Percentiles rank a stretch among this genome's conserved stretches.
Conservation (phyloP, 495 filamentous ascomycete species). For the Aspergillus cavernicola region DNA sequence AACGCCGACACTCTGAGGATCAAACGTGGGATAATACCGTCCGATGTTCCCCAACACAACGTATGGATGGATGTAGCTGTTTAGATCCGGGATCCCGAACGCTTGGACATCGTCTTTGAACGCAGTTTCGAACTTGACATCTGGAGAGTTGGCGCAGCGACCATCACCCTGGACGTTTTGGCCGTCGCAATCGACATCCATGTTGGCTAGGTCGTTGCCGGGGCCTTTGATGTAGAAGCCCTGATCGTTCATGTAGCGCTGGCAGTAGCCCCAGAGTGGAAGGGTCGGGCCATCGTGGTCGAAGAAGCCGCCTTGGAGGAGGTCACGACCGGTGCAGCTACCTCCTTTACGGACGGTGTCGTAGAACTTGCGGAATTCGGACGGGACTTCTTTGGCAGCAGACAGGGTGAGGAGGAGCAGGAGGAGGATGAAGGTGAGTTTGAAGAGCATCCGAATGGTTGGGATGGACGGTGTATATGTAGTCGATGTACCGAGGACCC, state of each 20-base stretch:
- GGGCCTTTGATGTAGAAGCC: conserved; percentile 29
- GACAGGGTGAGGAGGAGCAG: no score
- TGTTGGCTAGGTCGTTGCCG: conserved; percentile 30
- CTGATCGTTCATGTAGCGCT: conserved; percentile 10
- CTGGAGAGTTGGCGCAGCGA: conserved; percentile 41
- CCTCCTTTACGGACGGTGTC: conserved; percentile 5
- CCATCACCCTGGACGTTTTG: conserved; percentile 41
- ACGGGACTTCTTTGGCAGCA: no score
- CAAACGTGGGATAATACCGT: conserved; percentile 25
- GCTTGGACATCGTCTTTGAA: conserved; percentile 46
- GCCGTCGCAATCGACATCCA: conserved; percentile 71
- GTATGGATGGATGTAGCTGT: conserved; percentile 59
- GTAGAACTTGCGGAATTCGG: no score
- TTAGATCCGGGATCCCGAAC: conserved; percentile 50
- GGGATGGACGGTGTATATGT: no score
- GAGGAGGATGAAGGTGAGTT: no score
- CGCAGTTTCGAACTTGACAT: conserved; percentile 50
- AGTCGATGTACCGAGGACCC: no score
- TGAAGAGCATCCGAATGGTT: no score
- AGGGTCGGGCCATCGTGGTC: conserved; percentile 19
- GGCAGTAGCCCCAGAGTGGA: conserved; percentile 24
- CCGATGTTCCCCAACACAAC: conserved; percentile 62
- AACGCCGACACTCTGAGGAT: conserved; percentile 48
- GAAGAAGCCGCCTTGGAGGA: conserved; percentile 22
- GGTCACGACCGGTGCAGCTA: conserved; percentile 14